These are phyloP conservation scores for Trichoderma polysporum DNA, from an alignment of 2,329 filamentous ascomycete species.

Conservation along the genomic window DNA sequence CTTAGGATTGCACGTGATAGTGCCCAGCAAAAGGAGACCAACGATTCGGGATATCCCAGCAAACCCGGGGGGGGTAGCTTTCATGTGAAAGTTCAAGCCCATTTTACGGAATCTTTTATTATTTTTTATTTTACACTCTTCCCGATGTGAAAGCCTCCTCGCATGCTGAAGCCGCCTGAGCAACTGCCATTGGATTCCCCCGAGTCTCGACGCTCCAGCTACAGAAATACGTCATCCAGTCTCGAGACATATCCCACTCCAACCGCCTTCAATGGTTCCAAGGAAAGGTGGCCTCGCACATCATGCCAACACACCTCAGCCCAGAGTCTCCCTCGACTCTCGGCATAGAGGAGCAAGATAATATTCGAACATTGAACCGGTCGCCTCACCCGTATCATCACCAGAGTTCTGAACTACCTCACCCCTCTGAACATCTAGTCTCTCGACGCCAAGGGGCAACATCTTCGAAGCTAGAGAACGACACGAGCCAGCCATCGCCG, in stretches of 20 bases:
- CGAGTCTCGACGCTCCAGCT: background rate
- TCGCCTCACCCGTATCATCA: constrained; percentile 69
- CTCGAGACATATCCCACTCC: constrained; percentile 9
- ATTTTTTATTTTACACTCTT: background rate
- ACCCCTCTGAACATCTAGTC: constrained; percentile 45
- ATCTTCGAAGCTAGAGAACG: constrained; percentile 23
- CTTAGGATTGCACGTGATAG: constrained; percentile 4
- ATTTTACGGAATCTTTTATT: background rate
- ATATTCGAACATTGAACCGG: constrained; percentile 53
- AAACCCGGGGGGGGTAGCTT: constrained; percentile 16
- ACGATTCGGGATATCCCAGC: background rate
- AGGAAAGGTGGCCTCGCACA: constrained; percentile 29
- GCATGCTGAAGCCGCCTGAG: background rate
- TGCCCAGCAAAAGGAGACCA: constrained; percentile 4
- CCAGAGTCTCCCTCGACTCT: constrained; percentile 36
- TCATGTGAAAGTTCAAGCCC: constrained; percentile 16
- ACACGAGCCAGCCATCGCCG: constrained; percentile 27
- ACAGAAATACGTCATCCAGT: constrained; percentile 13
- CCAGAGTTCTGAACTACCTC: constrained; percentile 51
- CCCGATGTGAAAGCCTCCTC: constrained; percentile 1
- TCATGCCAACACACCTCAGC: constrained; percentile 49
- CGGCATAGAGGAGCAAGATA: constrained; percentile 38
- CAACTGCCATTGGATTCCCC: background rate
- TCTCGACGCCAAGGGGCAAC: constrained; percentile 25
- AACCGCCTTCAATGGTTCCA: constrained; percentile 31